Evolutionary conservation across 2,329 filamentous ascomycete species (phyloP), one percentile per base, ranked within the genome.

Genomic region (Fusarium stilboides): DNA sequence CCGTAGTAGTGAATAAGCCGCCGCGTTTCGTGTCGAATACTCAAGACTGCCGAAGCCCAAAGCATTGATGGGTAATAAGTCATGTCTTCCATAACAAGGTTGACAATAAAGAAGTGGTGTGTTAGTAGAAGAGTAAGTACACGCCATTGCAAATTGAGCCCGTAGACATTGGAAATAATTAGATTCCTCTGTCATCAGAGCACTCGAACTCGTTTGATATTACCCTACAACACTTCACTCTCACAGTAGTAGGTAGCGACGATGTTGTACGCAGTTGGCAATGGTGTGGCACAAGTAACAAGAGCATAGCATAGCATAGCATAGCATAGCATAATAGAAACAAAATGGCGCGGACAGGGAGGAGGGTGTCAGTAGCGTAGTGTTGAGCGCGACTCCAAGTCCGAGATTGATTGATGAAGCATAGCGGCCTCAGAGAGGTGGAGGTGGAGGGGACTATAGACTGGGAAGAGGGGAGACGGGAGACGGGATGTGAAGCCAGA

Each of bases 391-490:
- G 65, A 68, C 68, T 65, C 52, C 60, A 69, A 64, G 69, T 60
- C 69, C 58, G 66, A 68, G 47, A 57, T 62, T 71, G 72, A 74
- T 73, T 69, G 71, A 74, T 67, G 72, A 68, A 75, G 69, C 59
- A 71, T 70, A 70, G 70, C 70, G 68, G 73, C 58, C 57, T 58
- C 62, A 69, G 59, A 63, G 62, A 75, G 64, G 70, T 59, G 63
- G 70, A 74, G 62, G 57, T 60, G 64, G 61, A 65, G 45, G 59
- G 59, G 57, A 52, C 66, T 65, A 45, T 51, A 57, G 57, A 52
- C 66, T 65, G 51, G 47, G 51, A 54, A 55, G 49, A 55, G 53
- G 55, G 57, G 45, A 58, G 44, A 66, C 46, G 36, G 46, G 42
- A 45, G 42, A 64, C 58, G 56, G 56, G 51, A 58, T 43, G 37